Evolutionary conservation across 495 filamentous ascomycete genomes (phyloP), one percentile per base, ranked within the genome.

Genomic region (Neurospora pannonica): DNA sequence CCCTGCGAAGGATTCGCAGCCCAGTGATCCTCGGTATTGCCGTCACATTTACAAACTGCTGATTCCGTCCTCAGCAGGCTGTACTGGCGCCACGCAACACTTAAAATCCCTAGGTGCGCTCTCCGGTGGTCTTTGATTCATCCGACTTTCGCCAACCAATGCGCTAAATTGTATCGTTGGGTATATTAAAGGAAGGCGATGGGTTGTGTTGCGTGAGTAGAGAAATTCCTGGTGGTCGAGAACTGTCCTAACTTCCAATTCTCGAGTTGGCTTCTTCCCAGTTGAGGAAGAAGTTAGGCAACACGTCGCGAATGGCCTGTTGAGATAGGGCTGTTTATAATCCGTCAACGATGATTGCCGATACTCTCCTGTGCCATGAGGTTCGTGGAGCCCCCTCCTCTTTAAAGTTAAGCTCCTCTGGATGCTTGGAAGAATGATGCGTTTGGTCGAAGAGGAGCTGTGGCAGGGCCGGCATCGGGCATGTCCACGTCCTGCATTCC

Each of bases 381-480:
- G 46, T 54, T 24, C 5, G 46, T 54, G 48, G 21, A 46, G 21
- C 11, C 15, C 54, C 54, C 28, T 19, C 54, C 13, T 67, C 15
- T 9, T 34, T 28, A 31, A 3, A 3, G 4, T 17, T 28, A 67
- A 34, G 54, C 54, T 28, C 54, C 54, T 6, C 54, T 67, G 28
- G 54, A 67, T 31, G 54, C 54, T 36, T 84, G 82, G 77, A 86
- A 88, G 76, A 87, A 87, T 4, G 83, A 84, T 28, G 81, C 76
- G 67, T 80, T 82, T 17, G 76, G 79, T 31, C 75, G 78, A 38
- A 84, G 80, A 24, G 84, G 82, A 34, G 83, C 82, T 5, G 81
- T 85, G 40, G 85, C 85, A 31, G 84, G 82, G 54, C 84, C 81
- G 15, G 83, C 85, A 75, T 87, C 84, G n/a, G 75, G 74, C 85